Percentiles rank a stretch among this genome's conserved stretches.
Conservation (phyloP, 2,329 filamentous ascomycete genomes). For the Dactylellina drechsleri region DNA sequence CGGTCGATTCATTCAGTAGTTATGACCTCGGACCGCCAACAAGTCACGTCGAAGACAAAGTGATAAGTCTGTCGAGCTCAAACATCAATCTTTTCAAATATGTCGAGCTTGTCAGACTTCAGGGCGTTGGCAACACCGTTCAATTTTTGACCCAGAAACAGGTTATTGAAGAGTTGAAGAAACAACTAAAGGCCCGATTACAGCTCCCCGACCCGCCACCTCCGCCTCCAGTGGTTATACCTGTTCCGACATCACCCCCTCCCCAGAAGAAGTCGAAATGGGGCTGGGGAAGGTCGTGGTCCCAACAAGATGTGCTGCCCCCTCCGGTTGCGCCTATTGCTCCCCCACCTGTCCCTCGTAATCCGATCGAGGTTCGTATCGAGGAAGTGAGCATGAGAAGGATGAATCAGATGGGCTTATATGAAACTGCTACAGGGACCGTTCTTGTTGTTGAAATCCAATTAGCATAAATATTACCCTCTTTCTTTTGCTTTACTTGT, state of each 20-base stretch:
- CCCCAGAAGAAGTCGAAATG: constrained; percentile 53
- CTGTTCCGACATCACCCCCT: constrained; percentile 37
- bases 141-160: constrained; percentile 50
- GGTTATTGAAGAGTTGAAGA: constrained; percentile 48
- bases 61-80: constrained; percentile 37
- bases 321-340: constrained; percentile 26
- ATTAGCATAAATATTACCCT: constrained; percentile 12
- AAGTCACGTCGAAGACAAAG: constrained; percentile 31
- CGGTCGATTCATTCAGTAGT: constrained; percentile 14
- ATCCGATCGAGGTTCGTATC: constrained; percentile 43
- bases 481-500: not conserved
- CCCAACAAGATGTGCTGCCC: not conserved
- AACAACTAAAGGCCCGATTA: constrained; percentile 43
- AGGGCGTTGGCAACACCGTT: constrained; percentile 41
- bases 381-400: constrained; percentile 53
- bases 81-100: constrained; percentile 40
- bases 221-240: constrained; percentile 18
- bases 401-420: constrained; percentile 50
- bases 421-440: constrained; percentile 42
- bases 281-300: constrained; percentile 43
- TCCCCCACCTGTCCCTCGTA: constrained; percentile 19
- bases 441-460: constrained; percentile 48
- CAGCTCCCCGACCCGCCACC: constrained; percentile 41
- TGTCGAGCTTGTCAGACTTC: constrained; percentile 40
- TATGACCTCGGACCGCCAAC: constrained; percentile 28